phyloP scores from a whole-genome alignment of 345 rosid species.

The Punica granatum region DNA sequence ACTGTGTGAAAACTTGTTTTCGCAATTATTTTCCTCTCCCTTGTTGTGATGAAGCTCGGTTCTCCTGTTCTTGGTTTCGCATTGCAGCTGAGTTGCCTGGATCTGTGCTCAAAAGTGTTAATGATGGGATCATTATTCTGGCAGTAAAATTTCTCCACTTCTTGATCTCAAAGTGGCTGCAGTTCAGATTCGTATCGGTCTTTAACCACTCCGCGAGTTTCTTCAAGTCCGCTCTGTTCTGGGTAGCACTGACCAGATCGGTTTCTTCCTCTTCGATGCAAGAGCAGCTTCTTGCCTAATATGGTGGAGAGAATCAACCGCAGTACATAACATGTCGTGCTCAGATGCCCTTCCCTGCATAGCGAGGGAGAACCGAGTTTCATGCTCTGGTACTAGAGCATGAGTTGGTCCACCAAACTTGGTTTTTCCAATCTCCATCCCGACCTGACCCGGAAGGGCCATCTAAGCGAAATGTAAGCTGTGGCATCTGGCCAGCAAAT shows the following conservation, averaged over 20 bases:
- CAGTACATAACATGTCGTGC: not conserved
- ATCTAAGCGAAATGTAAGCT: not conserved
- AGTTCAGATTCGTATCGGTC: slow-evolving; percentile 13
- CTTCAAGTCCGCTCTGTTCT: slow-evolving; percentile 8
- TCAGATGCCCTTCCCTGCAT: not conserved
- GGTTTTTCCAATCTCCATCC: too few species aligned
- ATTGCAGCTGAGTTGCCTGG: slow-evolving; percentile 17
- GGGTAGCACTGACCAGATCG: slow-evolving; percentile 22
- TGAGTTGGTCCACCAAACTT: not conserved
- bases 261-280: slow-evolving; percentile 18
- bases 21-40: not conserved
- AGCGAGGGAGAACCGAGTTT: not conserved
- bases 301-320: not conserved
- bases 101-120: not conserved
- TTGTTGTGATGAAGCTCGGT: not conserved
- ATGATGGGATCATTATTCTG: slow-evolving; percentile 10
- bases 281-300: not conserved
- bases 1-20: not conserved
- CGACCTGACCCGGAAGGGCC: too few species aligned
- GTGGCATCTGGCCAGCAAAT: not conserved
- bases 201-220: not conserved
- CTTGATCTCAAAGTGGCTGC: slow-evolving; percentile 20
- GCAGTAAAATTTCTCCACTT: slow-evolving; percentile 19
- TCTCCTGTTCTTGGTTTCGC: slow-evolving; percentile 3
- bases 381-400: not conserved